Evolutionary conservation across 2,329 filamentous ascomycete species (phyloP).

Genomic region (Graphilbum fragrans): DNA sequence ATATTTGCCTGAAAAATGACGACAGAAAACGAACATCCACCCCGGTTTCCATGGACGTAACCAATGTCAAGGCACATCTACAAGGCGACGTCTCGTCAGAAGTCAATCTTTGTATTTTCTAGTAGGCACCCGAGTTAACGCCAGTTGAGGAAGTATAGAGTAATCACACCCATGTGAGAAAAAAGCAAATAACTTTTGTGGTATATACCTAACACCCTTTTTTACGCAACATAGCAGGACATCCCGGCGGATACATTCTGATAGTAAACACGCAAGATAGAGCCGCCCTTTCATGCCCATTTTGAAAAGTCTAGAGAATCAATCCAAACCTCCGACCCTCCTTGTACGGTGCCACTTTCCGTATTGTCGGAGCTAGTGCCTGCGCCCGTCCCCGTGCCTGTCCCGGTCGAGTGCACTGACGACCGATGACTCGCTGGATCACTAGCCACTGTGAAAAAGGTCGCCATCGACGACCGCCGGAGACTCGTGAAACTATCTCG

Average conservation of each 20-base stretch:
- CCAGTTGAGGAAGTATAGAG: too few relatives aligned
- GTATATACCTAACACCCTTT: too few relatives aligned
- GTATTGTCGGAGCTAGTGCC: conserved; percentile 28
- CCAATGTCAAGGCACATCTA: too few relatives aligned
- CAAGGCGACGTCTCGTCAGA: too few relatives aligned
- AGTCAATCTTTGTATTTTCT: too few relatives aligned
- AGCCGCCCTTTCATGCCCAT: conserved; percentile 19
- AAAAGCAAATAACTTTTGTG: conserved; percentile 22
- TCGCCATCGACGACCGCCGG: conserved; percentile 51
- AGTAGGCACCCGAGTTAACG: too few relatives aligned
- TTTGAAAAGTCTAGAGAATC: conserved; percentile 38
- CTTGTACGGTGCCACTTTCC: conserved; percentile 27
- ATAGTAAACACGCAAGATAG: not conserved
- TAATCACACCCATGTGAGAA: conserved; percentile 9
- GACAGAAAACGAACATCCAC: too few relatives aligned
- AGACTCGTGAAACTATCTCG: conserved; percentile 51
- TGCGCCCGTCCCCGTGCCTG: conserved; percentile 18
- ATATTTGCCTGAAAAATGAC: not conserved
- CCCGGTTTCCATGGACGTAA: too few relatives aligned
- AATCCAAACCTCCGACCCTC: conserved; percentile 23
- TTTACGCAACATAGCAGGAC: not conserved
- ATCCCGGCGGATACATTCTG: not conserved
- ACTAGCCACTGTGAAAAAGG: conserved; percentile 47
- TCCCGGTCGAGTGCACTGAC: conserved; percentile 41
- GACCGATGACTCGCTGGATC: conserved; percentile 46